Conservation (phyloP, 768 basidiomycete genomes). For the Leccinum uliginosum region DNA sequence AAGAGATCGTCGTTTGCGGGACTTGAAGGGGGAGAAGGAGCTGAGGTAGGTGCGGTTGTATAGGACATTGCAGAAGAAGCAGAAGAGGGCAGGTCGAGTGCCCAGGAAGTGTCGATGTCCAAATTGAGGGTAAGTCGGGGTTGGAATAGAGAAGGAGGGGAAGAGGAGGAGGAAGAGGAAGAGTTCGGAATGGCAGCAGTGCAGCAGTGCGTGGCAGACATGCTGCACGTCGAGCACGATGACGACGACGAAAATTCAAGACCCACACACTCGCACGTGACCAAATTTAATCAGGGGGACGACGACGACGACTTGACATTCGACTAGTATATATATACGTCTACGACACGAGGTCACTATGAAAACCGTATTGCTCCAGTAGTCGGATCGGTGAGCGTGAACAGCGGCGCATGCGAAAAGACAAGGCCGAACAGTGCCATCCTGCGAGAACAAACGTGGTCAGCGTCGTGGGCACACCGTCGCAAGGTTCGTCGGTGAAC, state of each 20-base stretch:
- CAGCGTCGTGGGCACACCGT: conserved; percentile 17
- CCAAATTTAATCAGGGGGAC: conserved; percentile 17
- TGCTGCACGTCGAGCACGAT: conserved; percentile 22
- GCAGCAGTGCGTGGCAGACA: conserved; percentile 31
- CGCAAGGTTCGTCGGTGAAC: conserved; percentile 18
- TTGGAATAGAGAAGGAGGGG: conserved; percentile 8
- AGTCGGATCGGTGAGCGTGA: conserved; percentile 29
- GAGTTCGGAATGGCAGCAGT: no score
- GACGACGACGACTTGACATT: neutral
- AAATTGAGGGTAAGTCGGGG: conserved; percentile 28
- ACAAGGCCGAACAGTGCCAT: conserved; percentile 31
- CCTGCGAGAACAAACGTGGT: conserved; percentile 30
- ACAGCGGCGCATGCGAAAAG: conserved; percentile 30
- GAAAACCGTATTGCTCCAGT: conserved; percentile 31
- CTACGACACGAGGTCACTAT: conserved; percentile 23
- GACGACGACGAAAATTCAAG: neutral
- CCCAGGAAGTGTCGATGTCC: conserved; percentile 13
- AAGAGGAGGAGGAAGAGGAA: neutral
- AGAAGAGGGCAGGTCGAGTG: conserved; percentile 14
- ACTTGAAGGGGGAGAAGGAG: conserved; percentile 7
- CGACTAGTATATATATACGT: conserved; percentile 15
- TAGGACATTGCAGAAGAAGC: conserved; percentile 24
- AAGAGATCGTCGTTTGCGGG: conserved; percentile 14
- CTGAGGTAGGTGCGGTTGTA: conserved; percentile 13
- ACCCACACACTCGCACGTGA: conserved; percentile 25